Evolutionary conservation across 2,329 filamentous ascomycete species (phyloP), one percentile per base, ranked within the genome.

Genomic region (Fusarium sp.): DNA sequence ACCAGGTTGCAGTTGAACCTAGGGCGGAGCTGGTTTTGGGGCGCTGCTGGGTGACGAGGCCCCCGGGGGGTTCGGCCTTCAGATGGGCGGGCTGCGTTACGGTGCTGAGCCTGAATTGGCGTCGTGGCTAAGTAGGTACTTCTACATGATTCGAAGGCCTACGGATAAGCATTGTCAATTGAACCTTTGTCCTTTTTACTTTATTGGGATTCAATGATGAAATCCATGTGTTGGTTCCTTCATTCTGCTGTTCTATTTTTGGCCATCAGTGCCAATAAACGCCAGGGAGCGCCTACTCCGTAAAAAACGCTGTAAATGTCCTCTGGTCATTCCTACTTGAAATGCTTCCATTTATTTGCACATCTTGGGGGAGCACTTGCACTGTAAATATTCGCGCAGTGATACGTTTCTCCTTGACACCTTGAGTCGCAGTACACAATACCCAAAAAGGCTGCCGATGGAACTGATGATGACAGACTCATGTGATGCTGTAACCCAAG

Each of bases 41-140:
- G 70, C 65, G 72, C 69, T 69, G 76, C 73, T 57, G 75, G 77
- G 76, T 78, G 78, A 78, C 77, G 75, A 78, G 59, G 71, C 73
- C 57, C 23, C 68, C 60, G 72, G 62, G 67, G 56, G 56, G 42
- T 27, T 64, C 67, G 62, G 67, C 50, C 46, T 66, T 69, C 45
- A 52, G 33, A 62, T 45, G 33, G 49, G 50, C 26, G 33, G 49
- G 50, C 26, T 40, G 27, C 12, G 42, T 37, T 26, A 52, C 26
- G 26, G 30, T 64, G 49, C 59, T 65, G 52, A 67, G 63, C 52
- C 35, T 45, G 62, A 50, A 54, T 62, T 64, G 56, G 41, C 38
- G 56, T 49, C 46, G 32, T 60, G 38, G 40, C 33, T 20, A 60
- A 46, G 63, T 20, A 60, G 42, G 63, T 64, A 69, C 30, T 45